Evolutionary conservation across 345 rosid genomes (phyloP), one percentile per base, ranked within the genome.

Genomic region (Citrus cavaleriei): DNA sequence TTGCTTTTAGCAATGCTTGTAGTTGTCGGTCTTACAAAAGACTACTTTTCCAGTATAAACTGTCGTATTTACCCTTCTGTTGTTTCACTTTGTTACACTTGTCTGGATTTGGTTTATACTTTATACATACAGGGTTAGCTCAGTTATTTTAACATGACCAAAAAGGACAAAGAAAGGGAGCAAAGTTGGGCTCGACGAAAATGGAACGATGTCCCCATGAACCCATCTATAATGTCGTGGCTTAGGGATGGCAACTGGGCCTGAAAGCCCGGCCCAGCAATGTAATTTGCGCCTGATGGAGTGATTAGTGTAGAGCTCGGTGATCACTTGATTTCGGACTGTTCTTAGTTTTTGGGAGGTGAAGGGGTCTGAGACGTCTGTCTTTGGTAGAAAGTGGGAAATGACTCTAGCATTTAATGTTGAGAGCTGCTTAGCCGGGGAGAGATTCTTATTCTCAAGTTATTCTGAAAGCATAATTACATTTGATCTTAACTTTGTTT

Each of bases 201-300:
- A 46, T 12, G 18, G 18, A 46, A 46, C 3, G 18, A 13, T 46
- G 51, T 3, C 0, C 49, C 49, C 49, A 42, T 10, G 49, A 42
- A 0, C 14, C 49, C 49, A 42, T 42, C 16, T 10, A 10, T 10
- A 42, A 42, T 2, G 14, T 12, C 49, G 13, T 10, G 49, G 49
- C 4, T 3, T 42, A 5, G 10, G 4, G 49, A 42, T 70, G 51
- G 22, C 27, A 63, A 34, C 35, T 70, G 75, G 76, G 67, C 13
- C 13, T 35, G 22, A 38, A 13, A 60, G 65, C 70, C 60, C 16
- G 4, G 49, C 49, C 51, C 51, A 3, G 51, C 51, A 54, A 65
- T 54, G 80, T 67, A 81, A 81, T 84, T 70, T 83, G 73, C 77
- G 38, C 61, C 61, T 68, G 66, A 54, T 59, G n/a, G 25, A 76